Conservation (phyloP, 352 stramenopile species). For the Phytophthora parvispora region DNA sequence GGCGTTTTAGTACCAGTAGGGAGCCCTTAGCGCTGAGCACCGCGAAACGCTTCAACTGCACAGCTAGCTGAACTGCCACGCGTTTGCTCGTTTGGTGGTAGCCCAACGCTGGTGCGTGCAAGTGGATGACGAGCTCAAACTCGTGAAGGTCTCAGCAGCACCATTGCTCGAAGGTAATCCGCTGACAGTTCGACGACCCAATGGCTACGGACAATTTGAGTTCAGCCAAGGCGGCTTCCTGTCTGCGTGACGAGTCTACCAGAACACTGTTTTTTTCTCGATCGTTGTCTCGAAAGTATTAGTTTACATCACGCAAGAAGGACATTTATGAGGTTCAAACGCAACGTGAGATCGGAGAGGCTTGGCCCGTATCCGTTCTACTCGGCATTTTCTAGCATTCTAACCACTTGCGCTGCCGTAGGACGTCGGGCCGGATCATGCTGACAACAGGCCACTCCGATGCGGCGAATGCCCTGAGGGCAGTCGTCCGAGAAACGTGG, state of each 20-base stretch:
- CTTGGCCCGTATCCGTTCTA: neutral
- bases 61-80: too few species aligned
- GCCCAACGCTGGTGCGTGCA: neutral
- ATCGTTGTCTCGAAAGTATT: too few species aligned
- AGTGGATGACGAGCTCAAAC: too few species aligned
- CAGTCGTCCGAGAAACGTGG: constrained; percentile 48
- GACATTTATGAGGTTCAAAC: too few species aligned
- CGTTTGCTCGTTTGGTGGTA: too few species aligned
- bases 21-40: neutral
- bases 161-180: too few species aligned
- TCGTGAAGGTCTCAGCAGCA: neutral
- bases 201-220: too few species aligned
- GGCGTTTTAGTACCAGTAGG: neutral
- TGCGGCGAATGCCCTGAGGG: constrained; percentile 33
- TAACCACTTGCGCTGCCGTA: constrained; percentile 18
- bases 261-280: too few species aligned
- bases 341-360: too few species aligned
- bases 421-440: constrained; percentile 39
- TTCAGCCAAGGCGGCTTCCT: too few species aligned
- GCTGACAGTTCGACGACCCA: too few species aligned
- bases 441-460: constrained; percentile 50
- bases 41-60: constrained; percentile 1
- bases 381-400: neutral
- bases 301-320: neutral
- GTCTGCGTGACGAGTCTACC: too few species aligned